These are phyloP conservation scores for Stephanocyclus meneghinianus DNA, from an alignment of 352 stramenopile species.

Conservation along the genomic window DNA sequence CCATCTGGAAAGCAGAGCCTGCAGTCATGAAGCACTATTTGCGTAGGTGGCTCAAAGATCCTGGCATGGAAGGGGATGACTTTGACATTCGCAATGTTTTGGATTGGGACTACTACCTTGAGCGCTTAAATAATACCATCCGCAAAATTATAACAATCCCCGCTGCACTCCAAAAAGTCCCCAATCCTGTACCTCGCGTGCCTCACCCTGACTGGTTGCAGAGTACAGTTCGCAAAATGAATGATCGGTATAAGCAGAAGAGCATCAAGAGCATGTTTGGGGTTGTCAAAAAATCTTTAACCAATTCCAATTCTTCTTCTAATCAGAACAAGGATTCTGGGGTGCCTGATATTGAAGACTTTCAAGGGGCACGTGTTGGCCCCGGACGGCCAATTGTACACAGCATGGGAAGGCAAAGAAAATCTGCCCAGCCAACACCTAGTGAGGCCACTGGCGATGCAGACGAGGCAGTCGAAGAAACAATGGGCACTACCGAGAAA, in stretches of 20 bases:
- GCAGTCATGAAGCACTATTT: conserved; percentile 94
- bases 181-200: conserved; percentile 95
- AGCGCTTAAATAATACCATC: conserved; percentile 89
- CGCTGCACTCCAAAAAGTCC: conserved; percentile 94
- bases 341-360: conserved; percentile 74
- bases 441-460: background rate
- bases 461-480: conserved; percentile 14
- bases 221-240: conserved; percentile 88
- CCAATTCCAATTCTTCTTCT: background rate
- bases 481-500: conserved; percentile 6
- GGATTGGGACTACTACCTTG: conserved; percentile 98
- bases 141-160: conserved; percentile 99
- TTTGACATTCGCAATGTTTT: conserved; percentile 90
- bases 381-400: conserved; percentile 70
- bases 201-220: conserved; percentile 95
- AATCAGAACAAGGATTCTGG: background rate
- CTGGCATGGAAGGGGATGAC: conserved; percentile 85
- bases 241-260: conserved; percentile 85
- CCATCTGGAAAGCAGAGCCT: conserved; percentile 96
- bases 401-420: conserved; percentile 32
- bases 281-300: conserved; percentile 21
- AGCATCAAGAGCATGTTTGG: conserved; percentile 90
- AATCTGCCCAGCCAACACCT: conserved; percentile 1
- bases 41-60: conserved; percentile 95
- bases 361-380: conserved; percentile 34